Evolutionary conservation across 495 filamentous ascomycete genomes (phyloP), one percentile per base, ranked within the genome.

Genomic region (Aspergillus sclerotiicarbonarius): DNA sequence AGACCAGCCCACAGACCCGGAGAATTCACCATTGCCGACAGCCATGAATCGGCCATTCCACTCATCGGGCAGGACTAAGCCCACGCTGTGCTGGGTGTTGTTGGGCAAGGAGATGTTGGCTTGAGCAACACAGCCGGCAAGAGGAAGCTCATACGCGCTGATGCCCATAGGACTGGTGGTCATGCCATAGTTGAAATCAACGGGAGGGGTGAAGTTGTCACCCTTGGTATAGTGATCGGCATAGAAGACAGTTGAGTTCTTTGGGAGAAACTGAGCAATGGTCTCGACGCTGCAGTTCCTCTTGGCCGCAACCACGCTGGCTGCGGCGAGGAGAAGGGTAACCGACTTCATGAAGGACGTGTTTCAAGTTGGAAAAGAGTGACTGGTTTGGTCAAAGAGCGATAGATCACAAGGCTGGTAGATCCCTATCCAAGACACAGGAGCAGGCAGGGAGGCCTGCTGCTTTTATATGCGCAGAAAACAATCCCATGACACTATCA

Each of bases 21-120:
- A 37, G 13, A 54, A 59, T 8, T 51, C 57, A n/a, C 57, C 50
- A 29, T 59, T 59, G 1, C 57, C 57, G 39, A 37, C 30, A 7
- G 57, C 43, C 50, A 59, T 48, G 51, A 48, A 53, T 1, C 57
- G 57, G 3, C 51, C 43, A 41, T 59, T 59, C 56, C 56, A 59
- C 7, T 41, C 21, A 8, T 57, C 21, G 8, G 54, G 54, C 8
- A 57, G 32, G 3, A 39, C 46, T 2, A 57, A 13, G 32, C 54
- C 54, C 5, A 57, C 46, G 6, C 33, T 39, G 32, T 50, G 46
- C 8, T 46, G 31, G 10, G 45, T 39, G 25, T 35, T 32, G 29
- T 43, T 29, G 32, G 45, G 32, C 18, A 33, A 41, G 32, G 45
- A 16, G 15, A 57, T 46, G 32, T 57, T 57, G 31, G 46, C 35